Conservation (phyloP, 768 basidiomycete genomes). For the Tricholoma sp. region DNA sequence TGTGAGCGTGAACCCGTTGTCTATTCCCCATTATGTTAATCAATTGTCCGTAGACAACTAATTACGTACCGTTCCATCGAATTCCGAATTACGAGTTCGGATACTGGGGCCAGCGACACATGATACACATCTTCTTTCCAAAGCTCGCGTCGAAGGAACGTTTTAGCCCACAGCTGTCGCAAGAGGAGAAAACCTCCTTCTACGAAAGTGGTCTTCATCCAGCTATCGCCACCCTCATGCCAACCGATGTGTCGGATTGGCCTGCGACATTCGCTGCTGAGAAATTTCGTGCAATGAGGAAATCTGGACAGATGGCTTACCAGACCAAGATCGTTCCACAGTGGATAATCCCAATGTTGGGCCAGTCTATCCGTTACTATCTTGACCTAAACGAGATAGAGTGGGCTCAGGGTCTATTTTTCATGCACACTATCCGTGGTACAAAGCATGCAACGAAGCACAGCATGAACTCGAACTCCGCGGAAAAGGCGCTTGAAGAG, state of each 20-base stretch:
- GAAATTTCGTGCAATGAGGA: slow-evolving; percentile 14
- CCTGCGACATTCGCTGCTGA: slow-evolving; percentile 17
- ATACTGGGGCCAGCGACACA: slow-evolving; percentile 10
- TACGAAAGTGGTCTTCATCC: slow-evolving; percentile 22
- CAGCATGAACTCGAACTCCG: neutral
- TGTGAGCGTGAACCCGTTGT: too few relatives aligned
- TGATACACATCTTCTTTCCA: slow-evolving; percentile 22
- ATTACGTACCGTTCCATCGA: too few relatives aligned
- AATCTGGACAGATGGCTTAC: slow-evolving; percentile 12
- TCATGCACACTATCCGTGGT: slow-evolving; percentile 25
- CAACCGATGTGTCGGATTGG: slow-evolving; percentile 15
- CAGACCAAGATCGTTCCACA: slow-evolving; percentile 13
- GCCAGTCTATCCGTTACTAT: slow-evolving; percentile 9
- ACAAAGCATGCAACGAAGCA: slow-evolving; percentile 18
- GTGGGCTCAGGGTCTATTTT: slow-evolving; percentile 17
- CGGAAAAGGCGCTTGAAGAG: neutral
- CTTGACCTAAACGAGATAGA: slow-evolving; percentile 3
- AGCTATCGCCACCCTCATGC: slow-evolving; percentile 9
- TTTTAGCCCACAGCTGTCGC: neutral
- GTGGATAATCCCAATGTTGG: slow-evolving; percentile 4
- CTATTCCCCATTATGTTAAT: too few relatives aligned
- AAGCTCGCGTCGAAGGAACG: slow-evolving; percentile 10
- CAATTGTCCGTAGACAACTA: too few relatives aligned
- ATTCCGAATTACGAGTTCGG: slow-evolving; percentile 23
- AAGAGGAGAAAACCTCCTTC: slow-evolving; percentile 9